Conservation (phyloP, 371 early-diverging fungal species). For the Mortierella sp. region DNA sequence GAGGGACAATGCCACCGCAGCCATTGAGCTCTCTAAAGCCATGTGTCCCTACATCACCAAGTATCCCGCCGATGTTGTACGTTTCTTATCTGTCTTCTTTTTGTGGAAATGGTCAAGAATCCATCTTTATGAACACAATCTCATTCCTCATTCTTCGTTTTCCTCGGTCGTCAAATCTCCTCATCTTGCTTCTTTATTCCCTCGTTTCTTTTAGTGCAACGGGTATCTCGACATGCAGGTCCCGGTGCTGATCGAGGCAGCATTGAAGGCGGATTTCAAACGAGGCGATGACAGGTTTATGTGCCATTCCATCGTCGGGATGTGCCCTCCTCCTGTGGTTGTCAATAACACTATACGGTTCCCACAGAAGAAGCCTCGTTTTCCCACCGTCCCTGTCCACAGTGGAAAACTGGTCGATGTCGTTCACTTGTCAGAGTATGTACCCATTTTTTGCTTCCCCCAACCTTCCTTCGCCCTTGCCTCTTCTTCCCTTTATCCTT, state of each 20-base stretch:
- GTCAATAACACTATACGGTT: slow-evolving; percentile 58
- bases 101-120: too few species aligned
- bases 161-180: neutral
- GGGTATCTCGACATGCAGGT: slow-evolving; percentile 48
- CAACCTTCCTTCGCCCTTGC: too few species aligned
- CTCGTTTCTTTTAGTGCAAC: slow-evolving; percentile 24
- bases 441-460: neutral
- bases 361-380: slow-evolving; percentile 65
- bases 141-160: neutral
- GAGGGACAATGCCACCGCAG: neutral
- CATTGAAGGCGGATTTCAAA: slow-evolving; percentile 28
- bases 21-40: neutral
- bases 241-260: slow-evolving; percentile 38
- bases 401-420: slow-evolving; percentile 62
- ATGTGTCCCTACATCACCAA: neutral
- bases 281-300: slow-evolving; percentile 48
- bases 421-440: slow-evolving; percentile 67
- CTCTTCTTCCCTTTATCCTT: neutral
- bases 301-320: slow-evolving; percentile 32
- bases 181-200: neutral
- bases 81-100: neutral
- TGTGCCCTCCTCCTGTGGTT: slow-evolving; percentile 37
- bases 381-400: slow-evolving; percentile 33
- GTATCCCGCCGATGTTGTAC: neutral
- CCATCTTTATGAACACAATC: too few species aligned